Base-by-base conservation (phyloP, 1,284 basidiomycete species). In the Sanghuangporus sanghuang region DNA sequence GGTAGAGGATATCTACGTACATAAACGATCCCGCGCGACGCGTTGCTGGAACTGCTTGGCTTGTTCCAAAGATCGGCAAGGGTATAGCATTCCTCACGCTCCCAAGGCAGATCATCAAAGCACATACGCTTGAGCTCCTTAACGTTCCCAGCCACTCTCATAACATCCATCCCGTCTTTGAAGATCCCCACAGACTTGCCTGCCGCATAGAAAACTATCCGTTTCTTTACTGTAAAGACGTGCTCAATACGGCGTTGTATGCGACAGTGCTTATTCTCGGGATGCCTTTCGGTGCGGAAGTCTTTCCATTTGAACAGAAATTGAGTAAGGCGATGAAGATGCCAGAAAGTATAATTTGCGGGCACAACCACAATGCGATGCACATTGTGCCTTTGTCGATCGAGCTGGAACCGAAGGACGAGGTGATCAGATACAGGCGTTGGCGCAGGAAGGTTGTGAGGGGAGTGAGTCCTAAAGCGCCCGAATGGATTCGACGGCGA, bases 291-390 rank as follows among this genome's bases (percentile, higher is more conserved):
- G 42, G 21, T 67, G 14, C 59, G 57, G 42, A 36, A 61, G 36
- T 62, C 62, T 54, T 76, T 73, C 61, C 73, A 71, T 38, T 82
- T 80, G 68, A 89, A 90, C 3, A 89, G 73, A 70, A 85, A 91
- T 8, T 81, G 74, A 40, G 89, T 78, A 61, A 91, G 79, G 58
- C 79, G 80, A 56, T 83, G 81, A 1, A 92, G 76, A 67, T 88
- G 87, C 2, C 81, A 77, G 68, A 92, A 85, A 0, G 85, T 87
- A 70, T 89, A 90, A 70, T 80, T 86, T 35, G 84, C 75, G 0
- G 89, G 89, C 5, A 90, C 85, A 66, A 89, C 87, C 4, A 85
- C 83, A 62, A 88, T 75, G 57, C 88, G 82, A 68, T 83, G 83
- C 1, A 87, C 78, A 11, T 82, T 82, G 6, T 85, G 81, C 64